phyloP scores from a whole-genome alignment of 306 rosid species.

The Cicer pinnatifidum region DNA sequence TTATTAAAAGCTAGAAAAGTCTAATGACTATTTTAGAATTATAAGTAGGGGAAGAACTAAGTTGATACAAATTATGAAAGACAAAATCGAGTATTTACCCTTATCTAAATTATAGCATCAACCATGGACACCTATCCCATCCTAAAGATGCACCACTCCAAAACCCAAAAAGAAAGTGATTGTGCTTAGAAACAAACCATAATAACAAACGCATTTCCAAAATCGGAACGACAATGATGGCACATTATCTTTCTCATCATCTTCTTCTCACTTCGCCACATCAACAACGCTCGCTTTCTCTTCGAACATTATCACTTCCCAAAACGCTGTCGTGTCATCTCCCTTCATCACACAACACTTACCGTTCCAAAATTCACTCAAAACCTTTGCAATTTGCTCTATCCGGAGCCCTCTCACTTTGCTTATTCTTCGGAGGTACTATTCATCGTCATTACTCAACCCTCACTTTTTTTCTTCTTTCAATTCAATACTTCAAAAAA shows the following conservation, averaged over 20 bases:
- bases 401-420: slow-evolving; percentile 73
- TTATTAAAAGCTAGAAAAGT: too few relatives aligned
- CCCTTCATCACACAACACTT: slow-evolving; percentile 43
- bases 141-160: not conserved
- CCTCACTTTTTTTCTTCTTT: not conserved
- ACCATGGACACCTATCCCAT: too few relatives aligned
- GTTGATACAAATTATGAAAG: too few relatives aligned
- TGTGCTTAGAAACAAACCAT: not conserved
- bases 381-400: slow-evolving; percentile 64
- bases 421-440: slow-evolving; percentile 65
- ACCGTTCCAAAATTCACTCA: slow-evolving; percentile 42
- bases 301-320: slow-evolving; percentile 29
- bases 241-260: slow-evolving; percentile 36
- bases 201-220: not conserved
- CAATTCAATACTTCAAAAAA: not conserved
- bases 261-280: slow-evolving; percentile 35
- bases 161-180: slow-evolving; percentile 3
- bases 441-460: not conserved
- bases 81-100: too few relatives aligned
- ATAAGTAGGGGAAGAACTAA: too few relatives aligned
- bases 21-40: too few relatives aligned
- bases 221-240: slow-evolving; percentile 45
- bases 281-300: slow-evolving; percentile 30
- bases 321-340: slow-evolving; percentile 50
- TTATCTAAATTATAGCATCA: too few relatives aligned